phyloP scores from a whole-genome alignment of 2,329 filamentous ascomycete species.

The Trichoderma sp. region DNA sequence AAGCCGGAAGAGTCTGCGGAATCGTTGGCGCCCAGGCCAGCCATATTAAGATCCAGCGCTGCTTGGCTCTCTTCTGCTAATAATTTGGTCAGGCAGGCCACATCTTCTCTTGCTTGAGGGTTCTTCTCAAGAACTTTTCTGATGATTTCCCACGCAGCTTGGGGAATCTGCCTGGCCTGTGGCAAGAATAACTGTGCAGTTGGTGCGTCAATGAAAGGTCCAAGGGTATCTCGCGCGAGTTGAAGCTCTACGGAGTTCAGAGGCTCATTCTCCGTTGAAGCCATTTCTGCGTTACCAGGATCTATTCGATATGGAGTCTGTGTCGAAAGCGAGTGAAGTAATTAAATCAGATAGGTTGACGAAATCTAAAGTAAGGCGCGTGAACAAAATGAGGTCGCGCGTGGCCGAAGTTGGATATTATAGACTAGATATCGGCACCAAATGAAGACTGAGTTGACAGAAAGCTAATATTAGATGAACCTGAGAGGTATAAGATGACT shows the following conservation, averaged over 20 bases:
- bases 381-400: neutral
- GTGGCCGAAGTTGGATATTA: neutral
- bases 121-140: neutral
- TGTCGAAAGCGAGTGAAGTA: neutral
- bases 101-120: slow-evolving; percentile 12
- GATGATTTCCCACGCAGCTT: slow-evolving; percentile 13
- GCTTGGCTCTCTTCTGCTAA: slow-evolving; percentile 7
- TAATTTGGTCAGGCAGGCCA: slow-evolving; percentile 4
- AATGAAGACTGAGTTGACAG: neutral
- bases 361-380: neutral
- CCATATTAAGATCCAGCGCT: slow-evolving; percentile 6
- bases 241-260: neutral
- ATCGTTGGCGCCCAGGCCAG: neutral
- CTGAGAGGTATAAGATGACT: neutral
- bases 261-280: neutral
- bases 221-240: slow-evolving; percentile 15
- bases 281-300: neutral
- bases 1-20: slow-evolving; percentile 29
- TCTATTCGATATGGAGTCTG: neutral
- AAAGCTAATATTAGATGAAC: neutral
- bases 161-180: slow-evolving; percentile 22
- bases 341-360: neutral
- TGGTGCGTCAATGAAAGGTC: slow-evolving; percentile 18
- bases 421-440: neutral
- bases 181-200: slow-evolving; percentile 19